Base-by-base conservation (phyloP, 2,329 filamentous ascomycete genomes). In the Paraphaeosphaeria minitans region DNA sequence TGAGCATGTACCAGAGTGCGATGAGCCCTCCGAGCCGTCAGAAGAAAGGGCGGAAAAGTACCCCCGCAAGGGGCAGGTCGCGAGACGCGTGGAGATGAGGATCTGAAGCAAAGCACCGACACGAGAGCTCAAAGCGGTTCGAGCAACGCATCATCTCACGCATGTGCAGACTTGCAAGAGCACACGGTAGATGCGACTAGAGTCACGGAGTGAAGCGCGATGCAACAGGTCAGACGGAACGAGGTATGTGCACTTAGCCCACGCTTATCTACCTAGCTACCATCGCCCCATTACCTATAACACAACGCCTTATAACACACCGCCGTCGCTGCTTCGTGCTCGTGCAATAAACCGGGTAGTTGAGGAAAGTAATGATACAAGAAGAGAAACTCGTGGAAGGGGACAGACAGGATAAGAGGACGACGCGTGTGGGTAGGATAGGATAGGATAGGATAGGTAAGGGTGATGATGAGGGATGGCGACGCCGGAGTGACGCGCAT, bases 331-430 rank as follows among this genome's bases (percentile, higher is more conserved):
- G 27, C 50, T n/a, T 53, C 50, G 43, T 53, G 37, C 50, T 53
- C 50, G 31, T 53, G 19, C 50, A 53, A 37, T 53, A 53, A 53
- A 53, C 50, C 37, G 43, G 50, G 50, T 53, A 53, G 50, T 37
- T 14, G 29, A n/a, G 10, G 33, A 42, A 33, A 53, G 42, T 14
- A 43, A 53, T 53, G 6, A 42, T 42, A 53, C 50, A 53, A 53
- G 50, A 53, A 53, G 27, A 16, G 37, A 53, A 53, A 16, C 10
- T 42, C 19, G 42, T 21, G 22, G 16, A 22, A 39, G 39, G 39
- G 6, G 16, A 50, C 24, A 42, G 19, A 46, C 43, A 29, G 14
- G 13, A 53, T 13, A 43, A 29, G 14, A 35, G 19, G 31, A 43
- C 24, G 43, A 29, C 22, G 27, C 14, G 12, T 27, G 29, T 31